These are phyloP conservation scores for Babesia microti DNA, from an alignment of 169 alveolate species.

Conservation along the genomic window DNA sequence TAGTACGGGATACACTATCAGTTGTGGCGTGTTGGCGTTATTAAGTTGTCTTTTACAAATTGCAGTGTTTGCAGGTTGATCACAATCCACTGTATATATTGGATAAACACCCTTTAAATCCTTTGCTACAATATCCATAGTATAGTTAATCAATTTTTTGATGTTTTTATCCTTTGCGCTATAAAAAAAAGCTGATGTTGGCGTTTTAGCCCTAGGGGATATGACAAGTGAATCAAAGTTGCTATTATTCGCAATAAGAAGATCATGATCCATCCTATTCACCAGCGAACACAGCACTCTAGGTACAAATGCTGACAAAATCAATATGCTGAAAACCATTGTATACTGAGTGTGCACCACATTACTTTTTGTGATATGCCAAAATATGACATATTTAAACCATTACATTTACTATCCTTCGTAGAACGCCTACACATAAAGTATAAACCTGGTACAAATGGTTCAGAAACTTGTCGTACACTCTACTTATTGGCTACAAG, in stretches of 20 bases:
- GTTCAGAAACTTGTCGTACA: conserved; percentile 36
- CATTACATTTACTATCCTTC: conserved; percentile 24
- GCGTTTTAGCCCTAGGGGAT: conserved; percentile 49
- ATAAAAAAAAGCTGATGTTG: conserved; percentile 50
- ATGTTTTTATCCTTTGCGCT: conserved; percentile 43
- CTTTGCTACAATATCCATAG: conserved; percentile 41
- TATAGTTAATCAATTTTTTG: conserved; percentile 40
- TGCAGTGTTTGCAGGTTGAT: conserved; percentile 8
- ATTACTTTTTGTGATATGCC: too few species aligned
- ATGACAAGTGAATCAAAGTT: conserved; percentile 51
- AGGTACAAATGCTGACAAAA: too few species aligned
- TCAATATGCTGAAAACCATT: too few species aligned
- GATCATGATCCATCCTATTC: conserved; percentile 59
- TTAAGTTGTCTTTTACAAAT: conserved; percentile 45
- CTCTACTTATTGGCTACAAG: conserved; percentile 14
- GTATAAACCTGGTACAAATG: conserved; percentile 29
- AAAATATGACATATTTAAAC: conserved; percentile 14
- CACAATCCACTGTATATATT: conserved; percentile 51
- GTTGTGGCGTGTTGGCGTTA: conserved; percentile 37
- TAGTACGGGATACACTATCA: conserved; percentile 47
- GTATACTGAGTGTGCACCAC: too few species aligned
- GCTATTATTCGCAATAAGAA: conserved; percentile 53
- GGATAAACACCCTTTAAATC: conserved; percentile 55
- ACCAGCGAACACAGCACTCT: too few species aligned
- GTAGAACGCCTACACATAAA: conserved; percentile 34